A percentile compares a stretch with the other conserved stretches of the same genome.
Evolutionary conservation across 768 basidiomycete species (phyloP).

Genomic region (Porphyrellus cyaneotinctus): DNA sequence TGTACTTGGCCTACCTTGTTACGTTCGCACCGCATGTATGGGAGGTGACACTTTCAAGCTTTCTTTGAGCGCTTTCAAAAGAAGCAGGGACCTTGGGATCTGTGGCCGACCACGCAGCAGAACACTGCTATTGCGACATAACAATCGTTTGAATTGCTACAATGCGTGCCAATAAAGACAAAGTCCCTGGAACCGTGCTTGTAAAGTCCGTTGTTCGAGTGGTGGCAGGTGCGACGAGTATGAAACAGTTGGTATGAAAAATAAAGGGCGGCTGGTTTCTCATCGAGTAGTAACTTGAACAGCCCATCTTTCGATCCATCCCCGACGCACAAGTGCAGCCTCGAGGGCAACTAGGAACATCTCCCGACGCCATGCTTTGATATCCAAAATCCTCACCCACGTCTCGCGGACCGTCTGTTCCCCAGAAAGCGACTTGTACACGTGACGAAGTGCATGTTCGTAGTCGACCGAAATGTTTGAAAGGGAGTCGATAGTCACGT

Average conservation of each 20-base stretch:
- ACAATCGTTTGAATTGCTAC: no score
- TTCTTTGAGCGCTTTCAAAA: no score
- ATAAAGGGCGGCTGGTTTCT: neutral
- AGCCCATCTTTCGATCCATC: constrained; percentile 47
- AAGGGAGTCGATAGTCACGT: constrained; percentile 32
- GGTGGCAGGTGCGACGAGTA: no score
- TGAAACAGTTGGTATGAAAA: neutral
- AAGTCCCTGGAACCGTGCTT: neutral
- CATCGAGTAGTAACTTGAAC: constrained; percentile 20
- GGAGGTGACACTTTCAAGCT: no score
- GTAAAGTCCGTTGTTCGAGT: no score
- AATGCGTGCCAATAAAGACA: neutral
- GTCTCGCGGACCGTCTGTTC: constrained; percentile 13
- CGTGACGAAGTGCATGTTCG: constrained; percentile 10
- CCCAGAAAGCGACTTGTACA: constrained; percentile 5
- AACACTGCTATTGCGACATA: no score
- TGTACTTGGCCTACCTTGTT: neutral
- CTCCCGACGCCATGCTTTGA: constrained; percentile 43
- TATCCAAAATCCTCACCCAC: constrained; percentile 24
- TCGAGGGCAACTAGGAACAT: constrained; percentile 50
- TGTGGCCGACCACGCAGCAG: no score
- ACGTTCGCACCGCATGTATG: no score
- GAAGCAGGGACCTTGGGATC: neutral
- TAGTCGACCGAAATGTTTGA: constrained; percentile 40
- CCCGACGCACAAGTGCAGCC: constrained; percentile 43